Percentiles rank a stretch among this genome's conserved stretches.
These are phyloP conservation scores for Nigrospora osmanthi DNA, from an alignment of 2,329 filamentous ascomycete species.

Conservation along the genomic window DNA sequence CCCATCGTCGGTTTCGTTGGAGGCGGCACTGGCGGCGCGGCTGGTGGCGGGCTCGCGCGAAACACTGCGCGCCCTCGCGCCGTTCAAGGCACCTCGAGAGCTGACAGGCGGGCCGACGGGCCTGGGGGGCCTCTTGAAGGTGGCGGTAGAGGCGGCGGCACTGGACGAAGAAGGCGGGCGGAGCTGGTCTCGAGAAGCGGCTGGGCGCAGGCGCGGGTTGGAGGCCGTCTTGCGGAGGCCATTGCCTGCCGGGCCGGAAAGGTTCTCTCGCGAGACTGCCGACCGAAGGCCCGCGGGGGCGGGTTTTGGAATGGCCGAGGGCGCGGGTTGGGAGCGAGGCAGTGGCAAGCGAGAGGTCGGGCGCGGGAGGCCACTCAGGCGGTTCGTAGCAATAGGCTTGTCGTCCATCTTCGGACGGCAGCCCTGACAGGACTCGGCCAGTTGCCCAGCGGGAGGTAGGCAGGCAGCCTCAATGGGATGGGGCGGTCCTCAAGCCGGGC, in stretches of 20 bases:
- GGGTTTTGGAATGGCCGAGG: slow-evolving; percentile 6
- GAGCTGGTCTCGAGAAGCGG: slow-evolving; percentile 18
- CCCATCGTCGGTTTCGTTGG: slow-evolving; percentile 7
- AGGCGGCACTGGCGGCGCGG: neutral
- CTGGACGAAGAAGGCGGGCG: slow-evolving; percentile 9
- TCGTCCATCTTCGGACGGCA: neutral
- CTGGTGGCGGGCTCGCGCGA: slow-evolving; percentile 10
- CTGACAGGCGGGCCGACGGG: slow-evolving; percentile 10
- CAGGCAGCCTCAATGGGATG: too few relatives aligned
- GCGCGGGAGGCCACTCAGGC: slow-evolving; percentile 17
- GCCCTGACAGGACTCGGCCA: too few relatives aligned
- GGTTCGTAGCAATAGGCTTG: slow-evolving; percentile 4
- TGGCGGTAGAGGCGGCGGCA: neutral
- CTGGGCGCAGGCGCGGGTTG: slow-evolving; percentile 14
- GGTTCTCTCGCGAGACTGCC: slow-evolving; percentile 4
- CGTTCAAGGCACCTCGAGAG: slow-evolving; percentile 12
- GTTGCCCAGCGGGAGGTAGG: too few relatives aligned
- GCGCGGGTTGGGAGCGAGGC: slow-evolving; percentile 15
- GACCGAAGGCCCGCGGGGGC: slow-evolving; percentile 6
- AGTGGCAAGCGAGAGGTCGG: slow-evolving; percentile 22
- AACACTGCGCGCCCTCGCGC: slow-evolving; percentile 10
- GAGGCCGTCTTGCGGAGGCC: slow-evolving; percentile 5
- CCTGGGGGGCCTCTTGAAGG: slow-evolving; percentile 13
- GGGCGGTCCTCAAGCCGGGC: too few relatives aligned
- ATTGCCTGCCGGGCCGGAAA: slow-evolving; percentile 7